phyloP scores from a whole-genome alignment of 768 basidiomycete genomes.

The Boletus coccyginus region DNA sequence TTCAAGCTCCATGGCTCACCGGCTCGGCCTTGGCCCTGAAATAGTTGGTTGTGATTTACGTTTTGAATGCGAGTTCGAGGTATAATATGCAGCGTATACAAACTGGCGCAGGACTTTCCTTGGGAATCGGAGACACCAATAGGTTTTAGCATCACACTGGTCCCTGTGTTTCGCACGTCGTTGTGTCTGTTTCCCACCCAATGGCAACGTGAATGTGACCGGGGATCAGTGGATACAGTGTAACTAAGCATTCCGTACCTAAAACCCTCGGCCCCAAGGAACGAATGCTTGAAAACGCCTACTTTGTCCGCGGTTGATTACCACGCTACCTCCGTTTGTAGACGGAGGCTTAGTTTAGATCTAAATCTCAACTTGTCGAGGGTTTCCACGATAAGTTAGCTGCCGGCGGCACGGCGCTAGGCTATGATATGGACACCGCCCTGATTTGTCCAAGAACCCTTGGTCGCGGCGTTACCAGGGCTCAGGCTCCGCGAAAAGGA shows the following conservation, averaged over 20 bases:
- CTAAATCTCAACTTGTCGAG: slow-evolving; percentile 22
- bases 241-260: slow-evolving; percentile 16
- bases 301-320: slow-evolving; percentile 17
- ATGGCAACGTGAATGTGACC: background rate
- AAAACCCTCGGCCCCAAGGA: slow-evolving; percentile 30
- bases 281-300: background rate
- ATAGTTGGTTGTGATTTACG: slow-evolving; percentile 20
- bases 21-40: slow-evolving; percentile 9
- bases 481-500: slow-evolving; percentile 4
- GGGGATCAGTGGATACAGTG: background rate
- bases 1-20: background rate
- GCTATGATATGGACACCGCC: background rate
- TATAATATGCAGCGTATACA: background rate
- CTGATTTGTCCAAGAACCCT: slow-evolving; percentile 17
- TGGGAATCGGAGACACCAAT: background rate
- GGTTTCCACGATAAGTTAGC: slow-evolving; percentile 1
- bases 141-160: background rate
- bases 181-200: slow-evolving; percentile 9
- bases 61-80: slow-evolving; percentile 5
- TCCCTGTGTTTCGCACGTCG: background rate
- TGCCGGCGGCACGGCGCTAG: slow-evolving; percentile 2
- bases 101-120: background rate
- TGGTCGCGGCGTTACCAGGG: slow-evolving; percentile 9
- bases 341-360: slow-evolving; percentile 10
- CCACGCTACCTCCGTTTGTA: slow-evolving; percentile 26